Conservation (phyloP, 768 basidiomycete species). For the Macrolepiota dolichaula region DNA sequence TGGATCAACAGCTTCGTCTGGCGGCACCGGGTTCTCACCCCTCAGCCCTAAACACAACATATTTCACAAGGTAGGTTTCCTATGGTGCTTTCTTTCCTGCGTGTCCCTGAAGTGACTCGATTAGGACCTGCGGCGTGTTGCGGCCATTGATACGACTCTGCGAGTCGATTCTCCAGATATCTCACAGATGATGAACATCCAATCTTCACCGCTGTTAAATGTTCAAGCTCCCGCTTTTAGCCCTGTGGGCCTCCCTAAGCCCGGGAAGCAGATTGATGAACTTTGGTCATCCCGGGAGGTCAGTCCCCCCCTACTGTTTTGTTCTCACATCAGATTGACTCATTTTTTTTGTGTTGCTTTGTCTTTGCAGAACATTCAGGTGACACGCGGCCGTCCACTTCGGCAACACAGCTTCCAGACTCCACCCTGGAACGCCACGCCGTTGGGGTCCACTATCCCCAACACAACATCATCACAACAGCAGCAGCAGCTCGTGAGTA, state of each 20-base stretch:
- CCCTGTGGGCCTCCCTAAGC: conserved; percentile 29
- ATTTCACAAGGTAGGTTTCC: conserved; percentile 19
- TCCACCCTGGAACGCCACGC: not conserved
- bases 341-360: not conserved
- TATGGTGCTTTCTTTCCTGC: not conserved
- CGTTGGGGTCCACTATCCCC: not conserved
- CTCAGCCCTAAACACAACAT: conserved; percentile 19
- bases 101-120: not conserved
- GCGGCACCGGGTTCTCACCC: conserved; percentile 24
- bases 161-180: conserved; percentile 25
- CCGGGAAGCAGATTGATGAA: conserved; percentile 27
- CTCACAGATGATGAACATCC: conserved; percentile 6
- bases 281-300: conserved; percentile 33
- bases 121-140: conserved; percentile 19
- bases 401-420: not conserved
- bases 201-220: conserved; percentile 28
- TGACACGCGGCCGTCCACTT: not conserved
- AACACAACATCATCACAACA: not conserved
- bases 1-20: conserved; percentile 7
- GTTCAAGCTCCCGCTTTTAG: conserved; percentile 32
- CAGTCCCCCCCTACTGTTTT: not conserved
- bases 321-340: not conserved
- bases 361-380: conserved; percentile 18
- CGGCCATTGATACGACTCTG: conserved; percentile 1
- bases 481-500: conserved; percentile 1